phyloP scores from a whole-genome alignment of 345 rosid genomes.

The Clausena lansium region DNA sequence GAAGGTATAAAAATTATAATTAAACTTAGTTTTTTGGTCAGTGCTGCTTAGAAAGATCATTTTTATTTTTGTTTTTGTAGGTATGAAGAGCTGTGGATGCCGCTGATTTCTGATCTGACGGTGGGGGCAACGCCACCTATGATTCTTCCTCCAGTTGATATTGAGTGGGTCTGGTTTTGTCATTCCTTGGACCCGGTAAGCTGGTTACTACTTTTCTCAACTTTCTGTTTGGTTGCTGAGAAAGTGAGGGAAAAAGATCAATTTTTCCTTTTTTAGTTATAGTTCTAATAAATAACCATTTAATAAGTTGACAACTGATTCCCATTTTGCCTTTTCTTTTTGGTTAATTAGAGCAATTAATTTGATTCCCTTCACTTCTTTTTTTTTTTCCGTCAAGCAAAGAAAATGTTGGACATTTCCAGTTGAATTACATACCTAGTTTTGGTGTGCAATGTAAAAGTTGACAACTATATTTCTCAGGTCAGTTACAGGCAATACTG shows the following conservation, averaged over 20 bases:
- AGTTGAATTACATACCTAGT: not conserved
- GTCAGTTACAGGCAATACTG: conserved; percentile 68
- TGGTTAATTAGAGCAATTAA: not conserved
- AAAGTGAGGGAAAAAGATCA: conserved; percentile 17
- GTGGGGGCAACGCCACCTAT: conserved; percentile 59
- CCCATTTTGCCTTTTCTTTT: not conserved
- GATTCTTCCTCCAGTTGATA: conserved; percentile 84
- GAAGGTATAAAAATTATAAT: conserved; percentile 44
- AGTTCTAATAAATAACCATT: not conserved
- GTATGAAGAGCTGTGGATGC: conserved; percentile 97
- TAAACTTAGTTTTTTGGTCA: not conserved
- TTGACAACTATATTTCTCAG: conserved; percentile 31
- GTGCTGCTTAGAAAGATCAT: not conserved
- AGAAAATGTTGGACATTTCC: not conserved
- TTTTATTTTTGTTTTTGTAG: conserved; percentile 28
- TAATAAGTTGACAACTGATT: not conserved
- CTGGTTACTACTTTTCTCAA: not conserved
- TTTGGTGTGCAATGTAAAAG: not conserved
- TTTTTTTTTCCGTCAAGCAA: not conserved
- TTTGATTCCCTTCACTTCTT: not conserved
- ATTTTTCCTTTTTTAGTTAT: not conserved
- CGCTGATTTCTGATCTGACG: conserved; percentile 74
- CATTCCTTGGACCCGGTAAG: conserved; percentile 86
- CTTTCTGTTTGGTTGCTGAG: conserved; percentile 27
- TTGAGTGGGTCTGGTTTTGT: conserved; percentile 98